Evolutionary conservation across 257 asterid species (phyloP).

Genomic region (Solanum arcanum): DNA sequence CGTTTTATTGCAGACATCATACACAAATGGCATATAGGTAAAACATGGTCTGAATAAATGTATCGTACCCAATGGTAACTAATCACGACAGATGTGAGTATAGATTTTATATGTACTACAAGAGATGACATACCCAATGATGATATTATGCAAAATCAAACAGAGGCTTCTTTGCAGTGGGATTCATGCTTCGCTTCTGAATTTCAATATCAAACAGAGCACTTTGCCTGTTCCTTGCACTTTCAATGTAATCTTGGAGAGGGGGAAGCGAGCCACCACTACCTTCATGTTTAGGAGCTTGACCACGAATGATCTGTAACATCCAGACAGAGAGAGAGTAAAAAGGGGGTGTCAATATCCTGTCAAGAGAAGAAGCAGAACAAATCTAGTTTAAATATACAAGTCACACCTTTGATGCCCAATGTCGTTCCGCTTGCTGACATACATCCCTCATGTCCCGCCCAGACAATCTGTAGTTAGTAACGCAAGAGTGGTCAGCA

Average conservation of each 20-base stretch:
- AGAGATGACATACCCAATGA: not conserved
- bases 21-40: not conserved
- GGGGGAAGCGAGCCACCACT: conserved; percentile 52
- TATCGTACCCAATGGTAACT: not conserved
- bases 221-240: conserved; percentile 41
- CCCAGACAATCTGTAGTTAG: conserved; percentile 68
- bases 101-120: not conserved
- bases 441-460: conserved; percentile 90
- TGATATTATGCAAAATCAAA: conserved; percentile 41
- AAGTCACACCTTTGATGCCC: conserved; percentile 89
- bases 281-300: conserved; percentile 30
- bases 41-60: not conserved
- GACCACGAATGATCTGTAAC: conserved; percentile 60
- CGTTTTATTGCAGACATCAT: not conserved
- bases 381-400: not conserved
- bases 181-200: conserved; percentile 21
- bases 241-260: conserved; percentile 41
- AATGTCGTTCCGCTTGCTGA: conserved; percentile 92
- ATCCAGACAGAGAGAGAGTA: not conserved
- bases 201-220: conserved; percentile 27
- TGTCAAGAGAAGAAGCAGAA: not conserved
- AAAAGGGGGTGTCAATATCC: not conserved
- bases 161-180: conserved; percentile 45
- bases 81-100: not conserved
- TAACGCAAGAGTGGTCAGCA: not conserved